Conservation (phyloP, 2,329 filamentous ascomycete genomes). For the Scedosporium boydii region DNA sequence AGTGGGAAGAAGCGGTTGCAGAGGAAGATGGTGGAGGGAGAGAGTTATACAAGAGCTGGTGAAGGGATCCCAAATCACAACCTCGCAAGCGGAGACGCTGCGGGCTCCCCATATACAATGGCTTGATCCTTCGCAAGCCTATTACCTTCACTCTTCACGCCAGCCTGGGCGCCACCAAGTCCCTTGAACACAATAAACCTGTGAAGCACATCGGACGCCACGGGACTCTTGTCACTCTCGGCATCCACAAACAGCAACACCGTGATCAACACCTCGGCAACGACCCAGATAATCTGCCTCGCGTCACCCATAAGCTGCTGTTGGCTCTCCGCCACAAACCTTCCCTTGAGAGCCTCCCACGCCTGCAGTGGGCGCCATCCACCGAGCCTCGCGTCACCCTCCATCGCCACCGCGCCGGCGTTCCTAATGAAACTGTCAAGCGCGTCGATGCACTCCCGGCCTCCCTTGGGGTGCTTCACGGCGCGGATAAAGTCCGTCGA, state of each 20-base stretch:
- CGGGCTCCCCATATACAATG: conserved; percentile 7
- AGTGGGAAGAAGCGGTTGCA: too few species aligned
- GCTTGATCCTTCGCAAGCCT: conserved; percentile 9
- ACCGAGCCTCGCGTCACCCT: conserved; percentile 15
- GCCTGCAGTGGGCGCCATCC: conserved; percentile 17
- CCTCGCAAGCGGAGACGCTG: neutral
- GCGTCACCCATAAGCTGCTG: conserved; percentile 35
- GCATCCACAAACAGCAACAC: conserved; percentile 33
- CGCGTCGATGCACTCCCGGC: conserved; percentile 27
- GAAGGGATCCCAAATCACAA: neutral
- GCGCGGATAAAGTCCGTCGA: conserved; percentile 40
- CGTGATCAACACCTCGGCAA: conserved; percentile 33
- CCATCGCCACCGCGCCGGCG: conserved; percentile 12
- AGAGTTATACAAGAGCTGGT: too few species aligned
- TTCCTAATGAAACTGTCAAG: conserved; percentile 29
- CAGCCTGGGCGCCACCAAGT: neutral
- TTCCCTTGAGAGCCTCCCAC: conserved; percentile 30
- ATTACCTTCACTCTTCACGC: neutral
- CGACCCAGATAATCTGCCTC: conserved; percentile 30
- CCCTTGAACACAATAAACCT: conserved; percentile 25
- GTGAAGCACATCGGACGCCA: conserved; percentile 27
- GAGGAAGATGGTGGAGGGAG: too few species aligned
- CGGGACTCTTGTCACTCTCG: conserved; percentile 22
- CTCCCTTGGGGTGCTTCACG: conserved; percentile 32
- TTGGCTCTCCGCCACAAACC: conserved; percentile 24